These are phyloP conservation scores for Populus euphratica DNA, from an alignment of 345 rosid species.

Conservation along the genomic window DNA sequence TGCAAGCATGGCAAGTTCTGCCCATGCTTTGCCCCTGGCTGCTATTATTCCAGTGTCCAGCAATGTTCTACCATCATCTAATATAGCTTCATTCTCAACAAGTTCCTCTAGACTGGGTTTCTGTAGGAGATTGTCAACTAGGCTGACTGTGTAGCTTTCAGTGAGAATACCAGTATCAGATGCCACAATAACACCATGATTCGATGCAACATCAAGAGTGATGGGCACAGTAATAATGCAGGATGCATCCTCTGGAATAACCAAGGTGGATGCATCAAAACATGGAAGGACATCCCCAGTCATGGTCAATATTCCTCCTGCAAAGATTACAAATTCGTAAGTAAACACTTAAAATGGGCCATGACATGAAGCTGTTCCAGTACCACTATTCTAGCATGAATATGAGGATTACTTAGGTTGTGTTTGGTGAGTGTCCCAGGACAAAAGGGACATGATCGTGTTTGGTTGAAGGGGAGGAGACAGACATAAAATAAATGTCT, in stretches of 20 bases:
- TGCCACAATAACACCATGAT: conserved; percentile 91
- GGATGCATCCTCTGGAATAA: conserved; percentile 76
- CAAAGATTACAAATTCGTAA: conserved; percentile 1
- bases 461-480: too few relatives aligned
- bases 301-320: conserved; percentile 91
- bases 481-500: too few relatives aligned
- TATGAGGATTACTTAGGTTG: neutral
- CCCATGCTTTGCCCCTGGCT: conserved; percentile 88
- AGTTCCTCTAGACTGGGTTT: conserved; percentile 78
- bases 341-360: neutral
- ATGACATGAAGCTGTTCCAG: neutral
- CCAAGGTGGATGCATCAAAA: conserved; percentile 78
- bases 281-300: conserved; percentile 99
- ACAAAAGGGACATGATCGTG: too few relatives aligned
- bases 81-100: conserved; percentile 58
- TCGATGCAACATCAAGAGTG: conserved; percentile 90
- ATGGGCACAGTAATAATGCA: conserved; percentile 88
- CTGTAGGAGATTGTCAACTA: conserved; percentile 86
- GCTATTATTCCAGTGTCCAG: conserved; percentile 95
- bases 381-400: neutral
- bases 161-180: conserved; percentile 43
- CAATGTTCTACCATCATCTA: conserved; percentile 86
- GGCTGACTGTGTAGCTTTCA: conserved; percentile 43
- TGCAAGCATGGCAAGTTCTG: conserved; percentile 69
- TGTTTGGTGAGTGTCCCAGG: too few relatives aligned